Conservation (phyloP, 805 yeast species). For the Starmerella stellata region DNA sequence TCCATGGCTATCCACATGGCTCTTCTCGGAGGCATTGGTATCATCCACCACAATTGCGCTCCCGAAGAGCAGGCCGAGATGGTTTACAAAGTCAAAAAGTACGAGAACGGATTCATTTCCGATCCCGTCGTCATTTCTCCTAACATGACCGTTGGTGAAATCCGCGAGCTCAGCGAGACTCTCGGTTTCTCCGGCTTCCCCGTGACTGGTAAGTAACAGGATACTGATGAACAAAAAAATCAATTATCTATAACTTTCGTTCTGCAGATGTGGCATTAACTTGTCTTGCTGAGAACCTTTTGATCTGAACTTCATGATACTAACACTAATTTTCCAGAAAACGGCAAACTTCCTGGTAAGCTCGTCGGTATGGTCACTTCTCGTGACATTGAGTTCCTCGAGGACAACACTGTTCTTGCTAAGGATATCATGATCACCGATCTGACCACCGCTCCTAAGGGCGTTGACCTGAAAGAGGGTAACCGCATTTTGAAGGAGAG, state of each 20-base stretch:
- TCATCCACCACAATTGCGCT: slow-evolving; percentile 91
- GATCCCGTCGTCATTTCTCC: slow-evolving; percentile 83
- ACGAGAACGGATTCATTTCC: slow-evolving; percentile 91
- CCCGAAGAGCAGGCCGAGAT: slow-evolving; percentile 96
- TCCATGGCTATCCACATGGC: slow-evolving; percentile 99
- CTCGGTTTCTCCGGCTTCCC: slow-evolving; percentile 97
- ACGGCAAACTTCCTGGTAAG: slow-evolving; percentile 73
- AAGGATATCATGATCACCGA: slow-evolving; percentile 80
- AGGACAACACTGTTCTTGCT: slow-evolving; percentile 42
- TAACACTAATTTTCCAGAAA: slow-evolving; percentile 39
- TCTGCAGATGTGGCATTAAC: slow-evolving; percentile 74
- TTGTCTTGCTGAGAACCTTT: slow-evolving; percentile 76
- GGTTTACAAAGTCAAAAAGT: slow-evolving; percentile 93
- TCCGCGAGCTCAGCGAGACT: slow-evolving; percentile 45
- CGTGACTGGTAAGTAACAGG: slow-evolving; percentile 80
- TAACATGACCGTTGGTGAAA: slow-evolving; percentile 57
- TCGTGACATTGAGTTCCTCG: slow-evolving; percentile 92
- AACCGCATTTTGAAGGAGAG: slow-evolving; percentile 78
- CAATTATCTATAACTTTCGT: slow-evolving; percentile 78
- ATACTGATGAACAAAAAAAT: slow-evolving; percentile 18
- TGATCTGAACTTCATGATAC: slow-evolving; percentile 13
- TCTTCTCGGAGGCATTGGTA: slow-evolving; percentile 95
- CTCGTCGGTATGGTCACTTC: slow-evolving; percentile 90
- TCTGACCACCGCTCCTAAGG: slow-evolving; percentile 63
- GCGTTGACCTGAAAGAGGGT: slow-evolving; percentile 69